Conservation (phyloP, 2,329 filamentous ascomycete genomes). For the Trichophyton rubrum region DNA sequence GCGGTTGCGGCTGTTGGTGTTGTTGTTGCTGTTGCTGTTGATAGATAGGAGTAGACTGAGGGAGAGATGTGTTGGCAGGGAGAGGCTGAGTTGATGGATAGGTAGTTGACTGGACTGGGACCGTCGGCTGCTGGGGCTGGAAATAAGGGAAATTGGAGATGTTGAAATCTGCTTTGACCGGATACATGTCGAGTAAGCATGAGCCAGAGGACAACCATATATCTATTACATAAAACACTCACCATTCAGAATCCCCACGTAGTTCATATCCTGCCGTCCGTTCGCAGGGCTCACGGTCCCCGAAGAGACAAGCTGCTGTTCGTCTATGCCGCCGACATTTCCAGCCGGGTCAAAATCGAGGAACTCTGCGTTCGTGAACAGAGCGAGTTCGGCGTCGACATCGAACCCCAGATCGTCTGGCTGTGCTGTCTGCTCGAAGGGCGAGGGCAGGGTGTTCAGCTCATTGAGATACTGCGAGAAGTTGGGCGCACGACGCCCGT, state of each 20-base stretch:
- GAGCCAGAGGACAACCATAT: not conserved
- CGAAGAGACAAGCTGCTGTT: slow-evolving; percentile 9
- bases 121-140: slow-evolving; percentile 7
- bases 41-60: not conserved
- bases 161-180: slow-evolving; percentile 11
- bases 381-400: slow-evolving; percentile 58
- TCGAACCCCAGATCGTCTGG: slow-evolving; percentile 45
- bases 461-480: slow-evolving; percentile 82
- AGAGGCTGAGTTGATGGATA: slow-evolving; percentile 5
- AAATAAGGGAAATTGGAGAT: slow-evolving; percentile 12
- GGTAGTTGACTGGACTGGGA: slow-evolving; percentile 8
- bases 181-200: not conserved
- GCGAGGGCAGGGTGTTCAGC: slow-evolving; percentile 58
- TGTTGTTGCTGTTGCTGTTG: not conserved
- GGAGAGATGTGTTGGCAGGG: not conserved
- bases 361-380: slow-evolving; percentile 75
- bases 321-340: slow-evolving; percentile 22
- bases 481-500: slow-evolving; percentile 67
- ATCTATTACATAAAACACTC: slow-evolving; percentile 15
- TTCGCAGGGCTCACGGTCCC: slow-evolving; percentile 15
- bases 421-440: slow-evolving; percentile 48
- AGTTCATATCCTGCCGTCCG: slow-evolving; percentile 24
- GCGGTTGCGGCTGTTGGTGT: not conserved
- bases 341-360: slow-evolving; percentile 55
- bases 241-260: slow-evolving; percentile 32